Base-by-base conservation (phyloP, 2,329 filamentous ascomycete species). In the Cercospora janseana region DNA sequence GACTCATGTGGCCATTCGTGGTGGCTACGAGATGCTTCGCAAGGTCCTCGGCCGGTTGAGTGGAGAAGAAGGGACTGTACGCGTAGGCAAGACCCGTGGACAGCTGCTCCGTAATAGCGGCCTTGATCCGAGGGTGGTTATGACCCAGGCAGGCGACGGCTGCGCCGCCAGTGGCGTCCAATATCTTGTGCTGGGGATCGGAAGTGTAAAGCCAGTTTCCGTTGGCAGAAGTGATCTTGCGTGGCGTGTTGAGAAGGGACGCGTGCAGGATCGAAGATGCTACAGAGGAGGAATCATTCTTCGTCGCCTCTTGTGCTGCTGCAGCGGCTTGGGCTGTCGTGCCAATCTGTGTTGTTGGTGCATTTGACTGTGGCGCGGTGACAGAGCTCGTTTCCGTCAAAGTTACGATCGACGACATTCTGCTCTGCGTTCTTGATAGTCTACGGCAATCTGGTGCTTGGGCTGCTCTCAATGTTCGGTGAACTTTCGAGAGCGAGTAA, bases 81-180 rank as follows among this genome's bases (percentile, higher is more conserved):
- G 78, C 76, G 41, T 85, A 86, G 1, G 74, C 70, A 1, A 84
- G 69, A 26, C 79, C 67, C 2, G 43, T 32, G 37, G 78, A 72
- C 47, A 85, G 70, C 58, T 88, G 85, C 8, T 71, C 58, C 2
- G 70, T 65, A 27, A 87, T 77, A 1, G 83, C 85, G 1, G 76
- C 70, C 7, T 73, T 72, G n/a, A 90, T 79, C 35, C 53, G 48
- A 4, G 52, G 38, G 34, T 60, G 52, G 31, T 43, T 45, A 59
- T 88, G 82, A 6, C 87, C 87, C 6, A 91, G 70, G 61, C 82
- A 84, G 4, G 81, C 76, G 3, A 89, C 86, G 18, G 83, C 85
- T 4, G 87, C 84, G 16, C 87, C 87, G 27, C 83, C 79, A 10
- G 83, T 86, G 2, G 80, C 83, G 64, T 92, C 87, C 7, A 89